phyloP scores from a whole-genome alignment of 1,139 yeast genomes.

The Diutina neorugosa region DNA sequence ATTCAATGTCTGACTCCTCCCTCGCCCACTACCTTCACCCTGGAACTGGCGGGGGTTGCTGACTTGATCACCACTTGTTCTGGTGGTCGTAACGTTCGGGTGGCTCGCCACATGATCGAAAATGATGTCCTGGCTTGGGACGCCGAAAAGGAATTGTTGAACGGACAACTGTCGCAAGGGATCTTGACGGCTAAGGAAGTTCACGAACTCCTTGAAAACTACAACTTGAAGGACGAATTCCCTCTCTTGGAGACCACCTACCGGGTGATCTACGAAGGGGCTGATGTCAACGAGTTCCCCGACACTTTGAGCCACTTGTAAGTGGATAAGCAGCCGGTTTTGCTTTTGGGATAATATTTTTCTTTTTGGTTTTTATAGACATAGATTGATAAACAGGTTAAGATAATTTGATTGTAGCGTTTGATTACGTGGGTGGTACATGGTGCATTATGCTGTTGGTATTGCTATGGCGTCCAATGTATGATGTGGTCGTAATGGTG shows the following conservation, averaged over 20 bases:
- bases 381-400: background rate
- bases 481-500: too few relatives aligned
- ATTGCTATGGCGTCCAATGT: too few relatives aligned
- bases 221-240: slow-evolving; percentile 21
- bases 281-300: slow-evolving; percentile 3
- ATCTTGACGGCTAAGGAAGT: slow-evolving; percentile 37
- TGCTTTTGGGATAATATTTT: background rate
- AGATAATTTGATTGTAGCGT: background rate
- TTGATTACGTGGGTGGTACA: too few relatives aligned
- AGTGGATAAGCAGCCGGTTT: background rate
- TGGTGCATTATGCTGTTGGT: too few relatives aligned
- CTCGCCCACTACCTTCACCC: slow-evolving; percentile 21
- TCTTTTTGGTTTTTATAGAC: background rate
- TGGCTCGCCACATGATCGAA: slow-evolving; percentile 36
- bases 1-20: slow-evolving; percentile 1
- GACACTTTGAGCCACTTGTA: slow-evolving; percentile 3
- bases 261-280: slow-evolving; percentile 25
- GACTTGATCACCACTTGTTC: slow-evolving; percentile 38
- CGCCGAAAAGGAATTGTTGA: slow-evolving; percentile 33
- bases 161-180: slow-evolving; percentile 41
- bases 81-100: slow-evolving; percentile 39
- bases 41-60: slow-evolving; percentile 40
- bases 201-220: slow-evolving; percentile 30
- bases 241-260: slow-evolving; percentile 39
- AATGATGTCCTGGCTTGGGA: slow-evolving; percentile 31